A percentile compares a stretch with the other conserved stretches of the same genome.
These are phyloP conservation scores for Acanthamoeba lugdunensis DNA, from an alignment of 208 protist genomes.

Conservation along the genomic window DNA sequence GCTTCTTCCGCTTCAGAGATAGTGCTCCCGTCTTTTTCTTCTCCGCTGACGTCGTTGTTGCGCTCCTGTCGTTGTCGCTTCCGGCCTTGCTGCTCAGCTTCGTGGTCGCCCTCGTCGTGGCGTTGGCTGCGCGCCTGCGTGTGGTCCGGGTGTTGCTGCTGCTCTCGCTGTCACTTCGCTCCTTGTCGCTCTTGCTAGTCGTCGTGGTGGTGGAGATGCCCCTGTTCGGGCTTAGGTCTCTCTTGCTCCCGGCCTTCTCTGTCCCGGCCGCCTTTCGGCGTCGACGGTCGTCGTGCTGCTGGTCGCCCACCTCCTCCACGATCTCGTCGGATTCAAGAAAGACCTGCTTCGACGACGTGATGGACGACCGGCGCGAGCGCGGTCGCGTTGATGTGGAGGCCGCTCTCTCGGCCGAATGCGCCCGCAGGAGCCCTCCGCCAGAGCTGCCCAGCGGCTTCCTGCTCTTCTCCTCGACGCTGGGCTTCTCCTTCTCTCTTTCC, in stretches of 20 bases:
- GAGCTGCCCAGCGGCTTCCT: not conserved
- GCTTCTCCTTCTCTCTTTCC: not conserved
- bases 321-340: conserved; percentile 57
- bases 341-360: conserved; percentile 37
- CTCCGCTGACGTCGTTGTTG: not conserved
- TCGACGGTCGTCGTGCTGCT: not conserved
- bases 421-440: not conserved
- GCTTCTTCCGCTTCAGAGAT: not conserved
- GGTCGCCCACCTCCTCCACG: conserved; percentile 18
- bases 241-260: not conserved
- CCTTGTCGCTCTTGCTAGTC: not conserved
- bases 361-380: not conserved
- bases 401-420: not conserved
- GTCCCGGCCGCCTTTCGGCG: not conserved
- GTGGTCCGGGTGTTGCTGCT: not conserved
- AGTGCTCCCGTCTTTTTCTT: not conserved
- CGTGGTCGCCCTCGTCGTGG: not conserved
- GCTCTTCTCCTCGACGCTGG: not conserved
- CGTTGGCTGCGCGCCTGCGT: not conserved
- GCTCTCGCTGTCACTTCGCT: not conserved
- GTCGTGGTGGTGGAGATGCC: not conserved
- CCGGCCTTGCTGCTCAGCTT: not conserved
- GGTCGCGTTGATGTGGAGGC: not conserved
- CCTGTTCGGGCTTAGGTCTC: not conserved
- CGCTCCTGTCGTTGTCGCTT: not conserved